Evolutionary conservation across 345 rosid genomes (phyloP), one percentile per base, ranked within the genome.

Genomic region (Anacardium occidentale): DNA sequence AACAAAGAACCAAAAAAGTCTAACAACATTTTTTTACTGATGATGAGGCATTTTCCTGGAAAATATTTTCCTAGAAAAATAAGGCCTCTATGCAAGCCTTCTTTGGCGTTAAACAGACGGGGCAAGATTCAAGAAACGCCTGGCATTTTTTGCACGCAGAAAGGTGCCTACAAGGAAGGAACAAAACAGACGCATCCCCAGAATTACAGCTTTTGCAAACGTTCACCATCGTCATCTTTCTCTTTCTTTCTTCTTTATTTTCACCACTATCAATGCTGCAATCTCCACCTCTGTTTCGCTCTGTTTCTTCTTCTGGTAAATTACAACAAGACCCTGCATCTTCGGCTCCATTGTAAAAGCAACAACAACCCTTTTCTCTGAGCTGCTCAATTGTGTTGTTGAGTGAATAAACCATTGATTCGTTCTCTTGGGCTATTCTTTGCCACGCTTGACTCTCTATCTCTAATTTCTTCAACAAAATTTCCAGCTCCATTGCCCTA

Each of bases 151-250:
- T 79, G 78, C 98, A 94, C 26, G 94, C 76, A 79, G 92, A 89
- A 29, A 94, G 89, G 79, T 94, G 98, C 78, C 97, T 87, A 75
- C 98, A 94, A 63, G 98, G 98, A 75, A 94, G 83, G 77, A 94
- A 89, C 87, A 94, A 72, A 40, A 94, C 84, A 61, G 90, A 83
- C 82, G 94, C 76, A 66, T 18, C 74, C 57, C 77, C 77, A 79
- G 79, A 54, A 13, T 82, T 77, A 57, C 98, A 94, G 66, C 82
- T 72, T 79, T 29, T 80, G 73, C 98, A 94, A 50, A 78, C 20
- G 75, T 66, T 64, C 42, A 54, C 63, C 34, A 9, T 42, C 42
- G n/a, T 25, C 24, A 29, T 29, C 32, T 29, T 3, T 29, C 32
- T 57, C 73, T 77, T 52, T 52, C 64, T 73, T 52, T 58, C 40